Evolutionary conservation across 352 stramenopile genomes (phyloP).

Genomic region (Phytopythium aichiense): DNA sequence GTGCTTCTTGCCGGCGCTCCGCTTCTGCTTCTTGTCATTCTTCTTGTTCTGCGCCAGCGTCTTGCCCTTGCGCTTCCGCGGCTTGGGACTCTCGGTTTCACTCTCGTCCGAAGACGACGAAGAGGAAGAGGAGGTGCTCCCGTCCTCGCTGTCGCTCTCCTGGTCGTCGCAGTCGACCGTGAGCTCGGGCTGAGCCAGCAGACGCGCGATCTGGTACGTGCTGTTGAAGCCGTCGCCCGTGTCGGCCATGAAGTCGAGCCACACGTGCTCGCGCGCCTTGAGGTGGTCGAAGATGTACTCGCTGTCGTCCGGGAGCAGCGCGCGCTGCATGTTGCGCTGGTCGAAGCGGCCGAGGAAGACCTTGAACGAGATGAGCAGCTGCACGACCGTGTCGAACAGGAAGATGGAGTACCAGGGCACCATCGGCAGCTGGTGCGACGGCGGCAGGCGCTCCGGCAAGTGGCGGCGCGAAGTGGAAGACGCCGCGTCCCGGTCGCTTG

Average conservation of each 20-base stretch:
- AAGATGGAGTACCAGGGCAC: constrained; percentile 95
- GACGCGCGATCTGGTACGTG: constrained; percentile 89
- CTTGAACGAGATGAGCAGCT: constrained; percentile 91
- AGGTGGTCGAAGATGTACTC: constrained; percentile 85
- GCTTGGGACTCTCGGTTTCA: background rate
- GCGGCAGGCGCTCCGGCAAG: constrained; percentile 55
- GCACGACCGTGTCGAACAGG: constrained; percentile 88
- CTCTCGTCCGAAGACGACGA: background rate
- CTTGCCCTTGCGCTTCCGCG: background rate
- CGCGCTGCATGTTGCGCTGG: constrained; percentile 88
- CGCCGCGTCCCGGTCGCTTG: background rate
- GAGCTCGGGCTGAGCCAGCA: constrained; percentile 88
- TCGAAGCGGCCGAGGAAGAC: constrained; percentile 92
- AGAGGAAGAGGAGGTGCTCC: background rate
- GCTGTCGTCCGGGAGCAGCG: constrained; percentile 64
- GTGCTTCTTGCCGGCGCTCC: constrained; percentile 12
- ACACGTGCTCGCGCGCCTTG: constrained; percentile 74
- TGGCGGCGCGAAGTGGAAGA: background rate
- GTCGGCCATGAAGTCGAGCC: constrained; percentile 94
- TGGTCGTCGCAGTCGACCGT: constrained; percentile 54
- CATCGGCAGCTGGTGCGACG: constrained; percentile 85
- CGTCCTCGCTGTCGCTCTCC: background rate
- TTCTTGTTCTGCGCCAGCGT: background rate
- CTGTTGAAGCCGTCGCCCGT: constrained; percentile 93
- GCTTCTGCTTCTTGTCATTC: background rate